Evolutionary conservation across 1,139 yeast species (phyloP).

Genomic region (Hansenula lynferdii): DNA sequence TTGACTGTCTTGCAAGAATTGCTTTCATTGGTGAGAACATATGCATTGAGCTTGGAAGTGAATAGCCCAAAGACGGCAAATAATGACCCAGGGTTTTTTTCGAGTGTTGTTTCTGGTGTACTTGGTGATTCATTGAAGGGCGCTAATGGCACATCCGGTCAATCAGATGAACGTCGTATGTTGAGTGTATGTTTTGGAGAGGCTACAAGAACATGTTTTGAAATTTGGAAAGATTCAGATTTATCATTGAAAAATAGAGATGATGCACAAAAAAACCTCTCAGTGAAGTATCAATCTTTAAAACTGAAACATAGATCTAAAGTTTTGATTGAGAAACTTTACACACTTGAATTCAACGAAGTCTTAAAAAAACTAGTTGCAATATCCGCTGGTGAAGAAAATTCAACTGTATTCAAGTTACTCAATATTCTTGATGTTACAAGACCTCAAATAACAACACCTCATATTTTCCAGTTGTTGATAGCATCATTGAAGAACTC

Average conservation of each 20-base stretch:
- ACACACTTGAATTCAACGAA: slow-evolving; percentile 68
- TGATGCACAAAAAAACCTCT: slow-evolving; percentile 25
- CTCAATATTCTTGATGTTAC: slow-evolving; percentile 83
- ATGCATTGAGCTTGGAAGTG: slow-evolving; percentile 19
- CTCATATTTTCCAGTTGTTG: slow-evolving; percentile 27
- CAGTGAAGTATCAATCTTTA: slow-evolving; percentile 57
- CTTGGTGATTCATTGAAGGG: slow-evolving; percentile 40
- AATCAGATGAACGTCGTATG: slow-evolving; percentile 13
- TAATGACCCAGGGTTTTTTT: slow-evolving; percentile 54
- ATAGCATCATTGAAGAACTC: slow-evolving; percentile 4
- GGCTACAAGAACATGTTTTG: slow-evolving; percentile 49
- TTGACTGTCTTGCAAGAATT: slow-evolving; percentile 47
- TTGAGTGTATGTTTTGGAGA: slow-evolving; percentile 50
- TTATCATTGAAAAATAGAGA: slow-evolving; percentile 14
- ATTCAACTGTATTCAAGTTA: slow-evolving; percentile 41
- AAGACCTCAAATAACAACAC: slow-evolving; percentile 70
- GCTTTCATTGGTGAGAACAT: slow-evolving; percentile 18
- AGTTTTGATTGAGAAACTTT: slow-evolving; percentile 62
- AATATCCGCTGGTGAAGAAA: slow-evolving; percentile 19
- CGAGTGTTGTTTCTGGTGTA: slow-evolving; percentile 80
- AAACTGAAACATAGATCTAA: slow-evolving; percentile 71
- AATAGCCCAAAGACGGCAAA: slow-evolving; percentile 10
- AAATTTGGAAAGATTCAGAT: slow-evolving; percentile 52
- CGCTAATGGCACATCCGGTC: not conserved
- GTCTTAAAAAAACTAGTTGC: slow-evolving; percentile 61